These are phyloP conservation scores for Collybiopsis confluens DNA, from an alignment of 768 basidiomycete genomes.

Conservation along the genomic window DNA sequence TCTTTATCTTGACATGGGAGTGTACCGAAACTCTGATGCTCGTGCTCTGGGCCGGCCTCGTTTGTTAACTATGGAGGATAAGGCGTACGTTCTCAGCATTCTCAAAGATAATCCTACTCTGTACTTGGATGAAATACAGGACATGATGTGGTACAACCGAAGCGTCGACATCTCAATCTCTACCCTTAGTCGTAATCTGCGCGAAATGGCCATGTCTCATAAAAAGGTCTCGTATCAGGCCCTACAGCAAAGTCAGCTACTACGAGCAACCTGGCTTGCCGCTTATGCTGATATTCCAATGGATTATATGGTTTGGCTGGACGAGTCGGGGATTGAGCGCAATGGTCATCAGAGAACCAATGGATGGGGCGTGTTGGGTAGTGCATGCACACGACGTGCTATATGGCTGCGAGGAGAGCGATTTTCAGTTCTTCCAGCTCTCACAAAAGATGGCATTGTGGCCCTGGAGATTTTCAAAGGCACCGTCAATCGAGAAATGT, in stretches of 20 bases:
- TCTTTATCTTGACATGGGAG: too few species aligned
- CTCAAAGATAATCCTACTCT: too few species aligned
- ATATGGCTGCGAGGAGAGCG: constrained; percentile 22
- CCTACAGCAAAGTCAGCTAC: constrained; percentile 14
- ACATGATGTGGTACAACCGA: too few species aligned
- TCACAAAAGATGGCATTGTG: constrained; percentile 25
- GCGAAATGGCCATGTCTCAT: too few species aligned
- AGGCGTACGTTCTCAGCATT: too few species aligned
- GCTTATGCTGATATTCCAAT: constrained; percentile 1
- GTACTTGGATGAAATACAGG: too few species aligned
- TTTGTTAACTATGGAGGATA: too few species aligned
- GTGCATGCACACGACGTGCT: constrained; percentile 16
- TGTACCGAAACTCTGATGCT: too few species aligned
- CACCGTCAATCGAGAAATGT: constrained; percentile 27
- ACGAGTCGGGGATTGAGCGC: constrained; percentile 24
- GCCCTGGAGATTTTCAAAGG: constrained; percentile 30
- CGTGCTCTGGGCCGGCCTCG: too few species aligned
- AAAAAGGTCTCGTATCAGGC: background rate
- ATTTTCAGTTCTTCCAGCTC: constrained; percentile 25
- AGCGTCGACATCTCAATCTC: too few species aligned
- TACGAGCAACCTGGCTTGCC: constrained; percentile 17
- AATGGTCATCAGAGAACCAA: constrained; percentile 13
- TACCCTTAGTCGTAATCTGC: too few species aligned
- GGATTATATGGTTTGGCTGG: constrained; percentile 19
- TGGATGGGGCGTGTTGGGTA: constrained; percentile 17